Evolutionary conservation across 805 yeast genomes (phyloP), one percentile per base, ranked within the genome.

Genomic region (Teunomyces kruisii): DNA sequence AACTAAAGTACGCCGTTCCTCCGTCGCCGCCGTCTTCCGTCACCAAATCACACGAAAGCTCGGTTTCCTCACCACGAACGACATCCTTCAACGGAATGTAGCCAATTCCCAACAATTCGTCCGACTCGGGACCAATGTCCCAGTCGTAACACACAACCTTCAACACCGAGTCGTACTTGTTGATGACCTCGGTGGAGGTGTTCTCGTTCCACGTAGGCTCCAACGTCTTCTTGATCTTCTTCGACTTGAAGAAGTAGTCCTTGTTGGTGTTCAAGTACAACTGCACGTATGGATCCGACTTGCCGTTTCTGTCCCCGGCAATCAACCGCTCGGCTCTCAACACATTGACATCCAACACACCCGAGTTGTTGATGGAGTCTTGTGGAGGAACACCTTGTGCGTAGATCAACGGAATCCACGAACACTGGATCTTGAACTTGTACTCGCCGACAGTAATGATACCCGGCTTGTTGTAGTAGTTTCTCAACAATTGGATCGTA

Each of bases 231-330:
- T 91, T 94, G 49, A 80, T 72, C 24, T 84, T 84, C 67, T 88
- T 84, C 30, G 96, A 79, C 71, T 88, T 89, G 73, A 70, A 82
- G 48, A 86, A 72, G 28, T 68, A 62, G 26, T 79, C 79, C 43
- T 75, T 75, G 12, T 71, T 73, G 32, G 84, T 84, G 65, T 91
- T 83, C 56, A 88, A 59, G 57, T 75, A 82, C 50, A 89, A 76
- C 56, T 82, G 79, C 48, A 82, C 75, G 62, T 83, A 92, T 44
- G 99, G 99, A 67, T 94, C 99, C 3, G 97, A 88, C 62, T 86
- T 86, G 41, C 98, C 98, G 55, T 84, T 85, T 26, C 87, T 73
- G 67, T 94, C 99, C n/a, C 91, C 95, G 10, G 96, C 77, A 32
- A 85, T 80, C 47, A 94, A 74, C 42, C 79, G 79, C 12, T 75